phyloP scores from a whole-genome alignment of 495 filamentous ascomycete genomes.

The Talaromyces trachyspermus region DNA sequence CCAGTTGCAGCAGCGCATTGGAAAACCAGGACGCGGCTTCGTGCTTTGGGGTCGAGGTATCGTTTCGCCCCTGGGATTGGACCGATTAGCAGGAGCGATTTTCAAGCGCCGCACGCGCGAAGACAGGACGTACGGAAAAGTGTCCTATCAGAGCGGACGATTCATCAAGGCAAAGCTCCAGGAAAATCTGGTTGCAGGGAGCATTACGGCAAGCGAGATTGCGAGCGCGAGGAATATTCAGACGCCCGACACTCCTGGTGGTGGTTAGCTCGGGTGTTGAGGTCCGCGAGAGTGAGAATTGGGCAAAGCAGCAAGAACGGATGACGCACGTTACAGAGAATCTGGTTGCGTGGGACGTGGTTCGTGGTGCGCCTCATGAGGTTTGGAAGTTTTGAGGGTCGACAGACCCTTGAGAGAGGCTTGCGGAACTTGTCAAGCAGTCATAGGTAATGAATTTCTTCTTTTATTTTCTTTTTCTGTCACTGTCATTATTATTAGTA shows the following conservation, averaged over 20 bases:
- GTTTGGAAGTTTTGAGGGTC: conserved; percentile 72
- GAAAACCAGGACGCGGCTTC: conserved; percentile 65
- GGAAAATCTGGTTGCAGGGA: conserved; percentile 80
- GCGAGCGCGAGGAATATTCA: conserved; percentile 69
- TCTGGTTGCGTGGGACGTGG: conserved; percentile 77
- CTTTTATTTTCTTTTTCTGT: not conserved
- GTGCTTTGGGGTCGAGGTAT: conserved; percentile 76
- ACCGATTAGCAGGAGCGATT: conserved; percentile 67
- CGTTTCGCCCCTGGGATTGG: conserved; percentile 78
- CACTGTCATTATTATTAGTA: too few relatives aligned
- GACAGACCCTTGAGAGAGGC: conserved; percentile 61
- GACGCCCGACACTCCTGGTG: conserved; percentile 61
- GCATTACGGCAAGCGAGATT: conserved; percentile 75
- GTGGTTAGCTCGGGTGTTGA: conserved; percentile 77
- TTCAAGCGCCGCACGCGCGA: conserved; percentile 71
- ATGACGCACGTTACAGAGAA: conserved; percentile 70
- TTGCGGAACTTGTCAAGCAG: conserved; percentile 50
- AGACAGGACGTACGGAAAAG: conserved; percentile 74
- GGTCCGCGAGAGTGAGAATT: conserved; percentile 49
- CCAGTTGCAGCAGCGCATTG: conserved; percentile 55
- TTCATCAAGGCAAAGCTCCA: conserved; percentile 85
- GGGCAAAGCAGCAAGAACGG: conserved; percentile 76
- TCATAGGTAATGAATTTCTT: not conserved
- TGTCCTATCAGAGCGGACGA: conserved; percentile 70
- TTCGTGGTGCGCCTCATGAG: conserved; percentile 74